phyloP scores from a whole-genome alignment of 108 stramenopile species.

The Skeletonema potamos region DNA sequence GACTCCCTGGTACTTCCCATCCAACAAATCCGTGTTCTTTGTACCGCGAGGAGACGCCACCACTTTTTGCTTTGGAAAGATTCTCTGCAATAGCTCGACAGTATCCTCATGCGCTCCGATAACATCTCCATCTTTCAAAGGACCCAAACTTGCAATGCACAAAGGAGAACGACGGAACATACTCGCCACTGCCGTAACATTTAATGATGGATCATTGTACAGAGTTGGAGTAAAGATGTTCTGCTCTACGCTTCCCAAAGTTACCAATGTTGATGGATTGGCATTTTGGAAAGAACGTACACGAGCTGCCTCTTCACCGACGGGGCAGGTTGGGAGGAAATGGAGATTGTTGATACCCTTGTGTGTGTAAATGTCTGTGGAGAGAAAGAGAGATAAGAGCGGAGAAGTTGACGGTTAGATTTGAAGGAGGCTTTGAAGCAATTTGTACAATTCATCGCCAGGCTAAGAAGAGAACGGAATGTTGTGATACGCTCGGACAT shows the following conservation, averaged over 20 bases:
- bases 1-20: constrained; percentile 29
- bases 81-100: constrained; percentile 30
- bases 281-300: constrained; percentile 35
- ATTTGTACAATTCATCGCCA: neutral
- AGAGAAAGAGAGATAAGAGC: neutral
- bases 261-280: constrained; percentile 12
- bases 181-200: constrained; percentile 39
- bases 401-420: neutral
- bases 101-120: constrained; percentile 57
- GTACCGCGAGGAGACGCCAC: constrained; percentile 46
- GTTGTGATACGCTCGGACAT: neutral
- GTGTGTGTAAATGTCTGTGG: constrained; percentile 24
- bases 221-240: constrained; percentile 51
- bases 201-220: constrained; percentile 27
- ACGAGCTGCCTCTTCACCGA: constrained; percentile 29
- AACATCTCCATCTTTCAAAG: constrained; percentile 16
- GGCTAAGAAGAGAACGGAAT: neutral
- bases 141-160: constrained; percentile 31
- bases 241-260: constrained; percentile 48
- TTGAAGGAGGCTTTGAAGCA: neutral
- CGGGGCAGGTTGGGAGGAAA: constrained; percentile 54
- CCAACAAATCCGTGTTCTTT: constrained; percentile 48
- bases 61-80: constrained; percentile 31
- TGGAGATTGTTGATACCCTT: constrained; percentile 34
- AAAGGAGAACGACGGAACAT: constrained; percentile 50